Evolutionary conservation across 257 asterid species (phyloP).

Genomic region (Solanum infundibuliforme): DNA sequence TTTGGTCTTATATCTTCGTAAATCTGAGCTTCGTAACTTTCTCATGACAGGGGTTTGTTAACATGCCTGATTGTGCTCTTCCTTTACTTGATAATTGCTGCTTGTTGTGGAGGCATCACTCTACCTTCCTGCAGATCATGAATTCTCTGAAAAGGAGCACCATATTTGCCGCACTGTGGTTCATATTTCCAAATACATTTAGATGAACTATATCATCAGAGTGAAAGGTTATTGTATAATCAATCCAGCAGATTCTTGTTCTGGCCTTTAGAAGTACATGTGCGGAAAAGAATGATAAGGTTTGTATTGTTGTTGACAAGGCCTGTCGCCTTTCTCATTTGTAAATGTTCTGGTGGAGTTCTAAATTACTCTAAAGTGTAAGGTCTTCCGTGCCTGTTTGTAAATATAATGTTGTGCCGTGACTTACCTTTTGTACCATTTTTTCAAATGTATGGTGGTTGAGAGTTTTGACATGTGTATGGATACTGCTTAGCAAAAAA

Average conservation of each 20-base stretch:
- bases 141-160: neutral
- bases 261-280: neutral
- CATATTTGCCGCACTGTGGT: neutral
- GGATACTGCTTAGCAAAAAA: neutral
- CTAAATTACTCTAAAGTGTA: neutral
- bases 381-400: neutral
- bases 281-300: neutral
- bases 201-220: neutral
- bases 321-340: neutral
- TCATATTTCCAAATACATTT: neutral
- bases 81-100: constrained; percentile 1
- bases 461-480: neutral
- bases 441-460: neutral
- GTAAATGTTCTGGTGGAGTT: neutral
- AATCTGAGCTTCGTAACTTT: neutral
- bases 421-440: neutral
- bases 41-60: neutral
- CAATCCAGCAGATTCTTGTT: neutral
- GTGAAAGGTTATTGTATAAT: neutral
- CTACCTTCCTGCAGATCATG: constrained; percentile 5
- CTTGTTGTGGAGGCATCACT: constrained; percentile 6
- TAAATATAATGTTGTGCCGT: neutral
- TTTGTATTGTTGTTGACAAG: neutral
- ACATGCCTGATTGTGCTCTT: constrained; percentile 4
- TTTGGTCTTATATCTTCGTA: neutral